These are phyloP conservation scores for Massarina eburnea DNA, from an alignment of 2,329 filamentous ascomycete genomes.

Conservation along the genomic window DNA sequence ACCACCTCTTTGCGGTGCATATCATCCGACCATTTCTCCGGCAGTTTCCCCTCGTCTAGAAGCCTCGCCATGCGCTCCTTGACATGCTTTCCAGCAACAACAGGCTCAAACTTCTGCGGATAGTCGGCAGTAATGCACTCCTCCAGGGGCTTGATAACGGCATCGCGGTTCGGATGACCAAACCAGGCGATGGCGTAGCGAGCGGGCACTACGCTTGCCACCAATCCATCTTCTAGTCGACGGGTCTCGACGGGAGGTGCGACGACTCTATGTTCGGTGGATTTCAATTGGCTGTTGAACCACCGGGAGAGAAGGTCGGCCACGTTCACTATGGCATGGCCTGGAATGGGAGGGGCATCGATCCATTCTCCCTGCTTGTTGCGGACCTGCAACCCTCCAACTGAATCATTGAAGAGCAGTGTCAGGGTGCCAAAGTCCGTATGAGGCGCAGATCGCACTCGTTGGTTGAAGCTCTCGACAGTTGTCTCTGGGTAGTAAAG, in stretches of 20 bases:
- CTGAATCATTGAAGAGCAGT: background rate
- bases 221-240: background rate
- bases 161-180: background rate
- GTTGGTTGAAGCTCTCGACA: background rate
- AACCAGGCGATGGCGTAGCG: background rate
- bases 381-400: background rate
- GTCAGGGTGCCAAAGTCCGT: background rate
- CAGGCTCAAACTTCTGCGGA: background rate
- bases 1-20: conserved; percentile 1
- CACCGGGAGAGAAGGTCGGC: background rate
- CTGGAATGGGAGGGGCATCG: background rate
- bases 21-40: background rate
- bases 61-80: conserved; percentile 1
- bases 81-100: conserved; percentile 1
- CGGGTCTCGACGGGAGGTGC: background rate
- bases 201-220: background rate
- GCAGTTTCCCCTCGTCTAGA: background rate
- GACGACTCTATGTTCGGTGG: background rate
- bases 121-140: background rate
- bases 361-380: background rate
- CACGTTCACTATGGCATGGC: background rate
- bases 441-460: background rate
- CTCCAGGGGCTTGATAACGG: conserved; percentile 1
- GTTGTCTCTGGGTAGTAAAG: background rate
- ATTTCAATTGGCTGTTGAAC: background rate